Base-by-base conservation (phyloP, 164 flowering plant species). In the Platanus orientalis region DNA sequence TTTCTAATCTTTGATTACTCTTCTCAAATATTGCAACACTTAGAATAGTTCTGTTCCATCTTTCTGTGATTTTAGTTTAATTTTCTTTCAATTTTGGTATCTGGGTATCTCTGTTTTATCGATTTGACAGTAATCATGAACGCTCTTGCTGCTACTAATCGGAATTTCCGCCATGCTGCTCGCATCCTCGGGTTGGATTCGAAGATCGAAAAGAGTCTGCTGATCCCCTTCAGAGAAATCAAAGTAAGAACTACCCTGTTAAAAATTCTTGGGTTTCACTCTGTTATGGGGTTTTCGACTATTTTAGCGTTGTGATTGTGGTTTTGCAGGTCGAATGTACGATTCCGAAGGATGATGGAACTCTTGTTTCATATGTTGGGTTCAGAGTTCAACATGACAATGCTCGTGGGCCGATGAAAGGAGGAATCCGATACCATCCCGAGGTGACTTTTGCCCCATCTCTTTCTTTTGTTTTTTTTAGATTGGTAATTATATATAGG, bases 321-420 rank as follows among this genome's bases (percentile, higher is more conserved):
- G 10, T 59, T 44, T 47, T 51, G 65, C 69, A 90, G 98, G 97
- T 92, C 70, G 97, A 92, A 70, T 92, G 98, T 69, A 92, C 98
- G 29, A 85, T 92, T 23, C 98, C 98, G 0, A 92, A 84, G 68
- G 96, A 92, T 65, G 96, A 92, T 63, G 98, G 96, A 16, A 83
- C 75, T 10, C 65, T 92, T 72, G 96, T 70, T 49, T 85, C 98
- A 0, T 90, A 79, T 62, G 75, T 92, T 61, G 96, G 98, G 56
- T 91, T 87, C 58, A 83, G 97, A 72, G 85, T 91, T 27, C 97
- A 91, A 67, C 96, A 91, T 74, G 97, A 91, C 62, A 91, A 91
- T 75, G 77, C 97, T 54, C 88, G 96, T 57, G 97, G 97, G 0
- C 98, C 98, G 44, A 92, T 90, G 98, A 92, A 92, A 68, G 98